Conservation (phyloP, 2,329 filamentous ascomycete species). For the Stachybotrys chlorohalonatus region DNA sequence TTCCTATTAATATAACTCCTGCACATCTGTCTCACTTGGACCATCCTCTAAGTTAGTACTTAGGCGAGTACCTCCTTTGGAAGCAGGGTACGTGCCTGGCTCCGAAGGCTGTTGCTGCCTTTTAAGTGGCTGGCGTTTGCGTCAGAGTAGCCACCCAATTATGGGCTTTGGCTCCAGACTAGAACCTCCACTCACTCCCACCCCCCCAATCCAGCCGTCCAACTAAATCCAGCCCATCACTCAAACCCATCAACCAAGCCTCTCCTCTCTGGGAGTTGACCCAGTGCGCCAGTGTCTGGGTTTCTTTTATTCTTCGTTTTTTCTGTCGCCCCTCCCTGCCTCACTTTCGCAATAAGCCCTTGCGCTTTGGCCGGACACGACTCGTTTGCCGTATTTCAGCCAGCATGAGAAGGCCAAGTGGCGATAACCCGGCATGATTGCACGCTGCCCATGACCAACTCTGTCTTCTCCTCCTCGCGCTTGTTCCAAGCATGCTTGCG, state of each 20-base stretch:
- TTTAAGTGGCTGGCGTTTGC: background rate
- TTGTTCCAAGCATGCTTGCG: conserved; percentile 15
- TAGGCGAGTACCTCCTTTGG: background rate
- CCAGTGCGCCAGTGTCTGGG: background rate
- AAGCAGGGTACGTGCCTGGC: background rate
- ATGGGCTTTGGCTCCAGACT: background rate
- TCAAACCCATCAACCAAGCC: background rate
- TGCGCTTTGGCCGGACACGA: background rate
- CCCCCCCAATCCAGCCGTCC: too few species aligned
- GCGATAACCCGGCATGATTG: background rate
- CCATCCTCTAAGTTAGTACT: background rate
- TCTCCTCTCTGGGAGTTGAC: background rate
- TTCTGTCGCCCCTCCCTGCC: background rate
- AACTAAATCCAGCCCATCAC: background rate
- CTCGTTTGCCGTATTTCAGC: background rate
- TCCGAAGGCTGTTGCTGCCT: background rate
- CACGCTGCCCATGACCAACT: background rate
- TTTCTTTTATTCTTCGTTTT: background rate
- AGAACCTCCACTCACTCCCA: background rate
- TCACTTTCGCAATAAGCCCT: background rate
- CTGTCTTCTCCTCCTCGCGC: background rate
- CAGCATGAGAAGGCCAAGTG: background rate
- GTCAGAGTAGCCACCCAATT: background rate
- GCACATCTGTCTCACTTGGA: background rate
- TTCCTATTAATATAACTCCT: background rate